A percentile compares a stretch with the other conserved stretches of the same genome.
Evolutionary conservation across 2,329 filamentous ascomycete species (phyloP).

Genomic region (Diaporthe sp.): DNA sequence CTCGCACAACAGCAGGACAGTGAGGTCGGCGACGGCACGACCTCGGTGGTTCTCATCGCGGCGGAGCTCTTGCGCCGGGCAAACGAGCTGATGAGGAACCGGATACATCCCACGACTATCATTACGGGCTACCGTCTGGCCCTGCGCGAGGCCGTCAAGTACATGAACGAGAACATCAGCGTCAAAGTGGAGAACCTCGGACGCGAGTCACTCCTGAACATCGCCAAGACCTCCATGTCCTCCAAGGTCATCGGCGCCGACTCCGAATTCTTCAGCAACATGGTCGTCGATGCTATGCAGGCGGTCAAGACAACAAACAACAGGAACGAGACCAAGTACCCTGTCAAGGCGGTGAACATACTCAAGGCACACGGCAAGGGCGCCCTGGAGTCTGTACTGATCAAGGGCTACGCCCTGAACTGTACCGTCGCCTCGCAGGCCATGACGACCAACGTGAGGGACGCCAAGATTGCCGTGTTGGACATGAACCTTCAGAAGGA

Average conservation of each 20-base stretch:
- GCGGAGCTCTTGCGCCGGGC: slow-evolving; percentile 92
- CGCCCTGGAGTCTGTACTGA: slow-evolving; percentile 84
- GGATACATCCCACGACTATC: slow-evolving; percentile 99
- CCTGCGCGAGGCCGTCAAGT: slow-evolving; percentile 95
- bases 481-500: slow-evolving; percentile 99
- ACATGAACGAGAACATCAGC: slow-evolving; percentile 98
- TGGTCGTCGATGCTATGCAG: slow-evolving; percentile 96
- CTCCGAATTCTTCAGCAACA: slow-evolving; percentile 95
- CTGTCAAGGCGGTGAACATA: slow-evolving; percentile 98
- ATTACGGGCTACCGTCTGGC: slow-evolving; percentile 98
- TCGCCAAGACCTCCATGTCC: slow-evolving; percentile 99
- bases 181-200: slow-evolving; percentile 94
- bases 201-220: slow-evolving; percentile 89
- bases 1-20: slow-evolving; percentile 98
- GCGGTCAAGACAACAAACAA: slow-evolving; percentile 95
- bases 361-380: slow-evolving; percentile 98
- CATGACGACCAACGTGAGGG: slow-evolving; percentile 91
- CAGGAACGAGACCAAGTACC: slow-evolving; percentile 92
- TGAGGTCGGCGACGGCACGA: slow-evolving; percentile 98
- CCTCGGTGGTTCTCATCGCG: slow-evolving; percentile 96
- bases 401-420: slow-evolving; percentile 98
- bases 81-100: slow-evolving; percentile 99
- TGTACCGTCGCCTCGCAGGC: slow-evolving; percentile 98
- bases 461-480: slow-evolving; percentile 95
- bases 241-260: slow-evolving; percentile 98